Percentiles rank a stretch among this genome's conserved stretches.
Conservation (phyloP, 768 basidiomycete species). For the Lactifluus volemus region DNA sequence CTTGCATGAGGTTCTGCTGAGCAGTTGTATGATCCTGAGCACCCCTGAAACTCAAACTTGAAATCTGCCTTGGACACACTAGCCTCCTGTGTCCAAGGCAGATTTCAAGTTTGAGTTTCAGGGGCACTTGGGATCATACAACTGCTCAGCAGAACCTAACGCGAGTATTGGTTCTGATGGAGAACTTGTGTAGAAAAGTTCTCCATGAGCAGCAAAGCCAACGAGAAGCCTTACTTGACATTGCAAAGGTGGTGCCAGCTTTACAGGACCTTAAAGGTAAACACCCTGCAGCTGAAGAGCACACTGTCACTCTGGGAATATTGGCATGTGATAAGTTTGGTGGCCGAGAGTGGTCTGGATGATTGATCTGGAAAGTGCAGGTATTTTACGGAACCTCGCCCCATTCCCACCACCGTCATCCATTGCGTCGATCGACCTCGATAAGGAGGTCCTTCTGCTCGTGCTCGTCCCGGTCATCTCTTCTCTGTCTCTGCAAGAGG, state of each 20-base stretch:
- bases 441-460: conserved; percentile 64
- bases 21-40: too few species aligned
- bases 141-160: too few species aligned
- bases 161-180: too few species aligned
- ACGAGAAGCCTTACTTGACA: too few species aligned
- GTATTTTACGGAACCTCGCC: conserved; percentile 66
- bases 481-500: conserved; percentile 46
- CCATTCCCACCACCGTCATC: conserved; percentile 65
- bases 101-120: too few species aligned
- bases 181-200: too few species aligned
- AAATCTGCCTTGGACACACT: too few species aligned
- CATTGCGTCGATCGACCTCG: conserved; percentile 55
- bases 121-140: too few species aligned
- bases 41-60: too few species aligned
- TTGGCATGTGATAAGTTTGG: conserved; percentile 53
- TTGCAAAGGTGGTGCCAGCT: conserved; percentile 35
- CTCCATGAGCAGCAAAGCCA: too few species aligned
- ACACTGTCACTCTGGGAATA: conserved; percentile 46
- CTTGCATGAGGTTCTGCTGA: too few species aligned
- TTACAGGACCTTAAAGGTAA: conserved; percentile 29
- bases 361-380: conserved; percentile 30
- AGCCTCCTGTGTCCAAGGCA: too few species aligned
- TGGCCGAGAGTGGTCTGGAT: background rate
- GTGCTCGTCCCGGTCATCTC: conserved; percentile 58
- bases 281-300: conserved; percentile 41